phyloP scores from a whole-genome alignment of 768 basidiomycete species.

The Trametes maxima region DNA sequence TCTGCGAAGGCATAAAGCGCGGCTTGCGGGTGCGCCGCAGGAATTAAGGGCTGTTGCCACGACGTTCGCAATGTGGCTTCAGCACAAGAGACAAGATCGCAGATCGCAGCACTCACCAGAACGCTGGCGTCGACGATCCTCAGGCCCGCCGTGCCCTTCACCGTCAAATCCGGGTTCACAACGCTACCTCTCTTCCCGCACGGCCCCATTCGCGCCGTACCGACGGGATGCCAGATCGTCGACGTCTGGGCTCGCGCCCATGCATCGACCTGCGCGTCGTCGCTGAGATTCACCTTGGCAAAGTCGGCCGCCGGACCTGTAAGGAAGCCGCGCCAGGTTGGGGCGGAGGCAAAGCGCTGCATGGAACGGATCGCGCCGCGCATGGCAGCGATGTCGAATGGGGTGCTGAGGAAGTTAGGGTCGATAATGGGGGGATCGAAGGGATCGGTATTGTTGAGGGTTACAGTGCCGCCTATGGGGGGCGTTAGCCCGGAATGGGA shows the following conservation, averaged over 20 bases:
- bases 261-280: slow-evolving; percentile 25
- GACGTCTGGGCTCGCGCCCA: slow-evolving; percentile 22
- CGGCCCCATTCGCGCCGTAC: slow-evolving; percentile 48
- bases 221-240: slow-evolving; percentile 30
- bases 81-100: neutral
- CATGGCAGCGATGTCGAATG: slow-evolving; percentile 34
- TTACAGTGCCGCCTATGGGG: slow-evolving; percentile 31
- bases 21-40: slow-evolving; percentile 25
- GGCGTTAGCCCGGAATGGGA: neutral
- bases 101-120: slow-evolving; percentile 8
- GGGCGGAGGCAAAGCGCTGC: slow-evolving; percentile 10
- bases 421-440: slow-evolving; percentile 33
- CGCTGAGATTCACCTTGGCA: neutral
- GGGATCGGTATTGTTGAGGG: slow-evolving; percentile 28
- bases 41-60: slow-evolving; percentile 23
- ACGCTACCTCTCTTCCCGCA: slow-evolving; percentile 37
- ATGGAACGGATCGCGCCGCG: slow-evolving; percentile 19
- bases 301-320: neutral
- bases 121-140: slow-evolving; percentile 34
- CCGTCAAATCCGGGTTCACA: slow-evolving; percentile 43
- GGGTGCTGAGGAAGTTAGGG: slow-evolving; percentile 28
- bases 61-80: neutral
- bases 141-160: slow-evolving; percentile 47
- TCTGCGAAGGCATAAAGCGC: slow-evolving; percentile 29
- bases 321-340: slow-evolving; percentile 3